Percentiles rank a stretch among this genome's conserved stretches.
These are phyloP conservation scores for Friedmanniomyces simplex DNA, from an alignment of 495 filamentous ascomycete species.

Conservation along the genomic window DNA sequence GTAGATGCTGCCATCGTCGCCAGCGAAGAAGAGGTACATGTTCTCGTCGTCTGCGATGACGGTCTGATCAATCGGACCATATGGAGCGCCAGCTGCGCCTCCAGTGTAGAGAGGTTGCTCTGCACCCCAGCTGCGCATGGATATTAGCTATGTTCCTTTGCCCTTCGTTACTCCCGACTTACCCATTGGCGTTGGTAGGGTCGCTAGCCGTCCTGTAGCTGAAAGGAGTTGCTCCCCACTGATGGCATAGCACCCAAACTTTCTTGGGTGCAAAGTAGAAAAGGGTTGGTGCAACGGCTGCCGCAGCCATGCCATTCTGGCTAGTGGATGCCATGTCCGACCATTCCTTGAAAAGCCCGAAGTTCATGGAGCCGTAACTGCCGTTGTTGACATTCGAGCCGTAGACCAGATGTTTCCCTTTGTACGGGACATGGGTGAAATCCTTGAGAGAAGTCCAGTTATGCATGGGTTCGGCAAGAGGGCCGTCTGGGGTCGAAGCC, in stretches of 20 bases:
- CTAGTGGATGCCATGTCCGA: conserved; percentile 42
- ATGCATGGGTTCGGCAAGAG: conserved; percentile 39
- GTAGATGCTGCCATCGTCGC: conserved; percentile 56
- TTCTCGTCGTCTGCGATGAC: conserved; percentile 46
- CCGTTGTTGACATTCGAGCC: conserved; percentile 24
- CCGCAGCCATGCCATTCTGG: conserved; percentile 41
- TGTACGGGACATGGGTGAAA: conserved; percentile 43
- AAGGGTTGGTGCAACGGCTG: conserved; percentile 48
- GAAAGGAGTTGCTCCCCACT: conserved; percentile 49
- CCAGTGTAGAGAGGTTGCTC: conserved; percentile 46
- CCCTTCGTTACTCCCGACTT: not conserved
- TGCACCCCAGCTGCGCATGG: conserved; percentile 37
- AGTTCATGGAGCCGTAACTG: conserved; percentile 24
- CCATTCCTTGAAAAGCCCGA: conserved; percentile 48
- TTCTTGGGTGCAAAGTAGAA: conserved; percentile 51
- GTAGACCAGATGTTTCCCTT: conserved; percentile 47
- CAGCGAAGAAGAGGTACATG: conserved; percentile 56
- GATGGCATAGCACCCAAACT: conserved; percentile 49
- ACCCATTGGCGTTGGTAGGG: conserved; percentile 42
- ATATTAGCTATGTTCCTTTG: not conserved
- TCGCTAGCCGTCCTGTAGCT: conserved; percentile 48
- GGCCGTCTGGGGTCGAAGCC: conserved; percentile 1
- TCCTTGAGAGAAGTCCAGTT: conserved; percentile 49
- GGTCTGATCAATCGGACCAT: conserved; percentile 47
- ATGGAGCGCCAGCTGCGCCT: conserved; percentile 37